phyloP scores from a whole-genome alignment of 257 asterid species.

The Echium plantagineum region DNA sequence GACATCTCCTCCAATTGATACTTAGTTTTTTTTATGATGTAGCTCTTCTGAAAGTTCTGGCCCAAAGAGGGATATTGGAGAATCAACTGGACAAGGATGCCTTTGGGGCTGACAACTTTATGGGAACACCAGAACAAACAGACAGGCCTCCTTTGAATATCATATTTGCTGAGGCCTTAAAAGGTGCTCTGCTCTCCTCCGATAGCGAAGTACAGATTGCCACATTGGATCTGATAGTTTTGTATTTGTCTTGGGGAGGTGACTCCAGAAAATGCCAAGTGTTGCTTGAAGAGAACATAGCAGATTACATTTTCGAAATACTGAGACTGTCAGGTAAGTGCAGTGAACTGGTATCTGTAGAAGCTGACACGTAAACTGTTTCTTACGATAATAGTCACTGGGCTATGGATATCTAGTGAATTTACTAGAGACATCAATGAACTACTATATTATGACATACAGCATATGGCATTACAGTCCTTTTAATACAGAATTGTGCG shows the following conservation, averaged over 20 bases:
- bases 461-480: no score
- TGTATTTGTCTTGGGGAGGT: slow-evolving; percentile 44
- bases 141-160: slow-evolving; percentile 43
- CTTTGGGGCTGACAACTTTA: slow-evolving; percentile 41
- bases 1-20: not conserved
- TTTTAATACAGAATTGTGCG: no score
- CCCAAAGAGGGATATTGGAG: slow-evolving; percentile 69
- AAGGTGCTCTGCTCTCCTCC: slow-evolving; percentile 87
- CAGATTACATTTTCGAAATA: slow-evolving; percentile 82
- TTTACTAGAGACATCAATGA: no score
- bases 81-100: slow-evolving; percentile 23
- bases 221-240: slow-evolving; percentile 48
- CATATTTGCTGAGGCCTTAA: slow-evolving; percentile 93
- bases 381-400: not conserved
- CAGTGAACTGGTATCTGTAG: not conserved
- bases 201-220: slow-evolving; percentile 84
- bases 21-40: slow-evolving; percentile 19
- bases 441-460: no score
- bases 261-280: slow-evolving; percentile 40
- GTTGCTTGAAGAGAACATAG: slow-evolving; percentile 66
- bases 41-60: slow-evolving; percentile 84
- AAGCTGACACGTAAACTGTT: not conserved
- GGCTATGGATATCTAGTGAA: not conserved
- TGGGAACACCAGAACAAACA: slow-evolving; percentile 40
- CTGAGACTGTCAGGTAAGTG: slow-evolving; percentile 71